A percentile compares a stretch with the other conserved stretches of the same genome.
Evolutionary conservation across 2,329 filamentous ascomycete genomes (phyloP).

Genomic region (Fusarium torulosum): DNA sequence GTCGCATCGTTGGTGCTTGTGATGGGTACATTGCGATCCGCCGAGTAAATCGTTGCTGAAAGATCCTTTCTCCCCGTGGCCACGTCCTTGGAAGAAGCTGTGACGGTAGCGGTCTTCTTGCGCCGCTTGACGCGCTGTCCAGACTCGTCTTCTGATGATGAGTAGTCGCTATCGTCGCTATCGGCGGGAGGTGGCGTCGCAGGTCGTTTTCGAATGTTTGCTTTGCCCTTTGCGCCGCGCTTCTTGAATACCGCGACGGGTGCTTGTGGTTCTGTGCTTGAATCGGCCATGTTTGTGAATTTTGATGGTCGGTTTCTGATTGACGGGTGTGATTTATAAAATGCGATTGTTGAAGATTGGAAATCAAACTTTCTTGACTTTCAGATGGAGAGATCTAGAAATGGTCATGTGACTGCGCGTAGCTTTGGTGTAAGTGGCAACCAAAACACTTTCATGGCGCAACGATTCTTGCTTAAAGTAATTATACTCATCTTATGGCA

Average conservation of each 20-base stretch:
- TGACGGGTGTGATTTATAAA: background rate
- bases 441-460: background rate
- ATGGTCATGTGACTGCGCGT: slow-evolving; percentile 34
- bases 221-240: slow-evolving; percentile 79
- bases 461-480: too few relatives aligned
- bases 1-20: slow-evolving; percentile 86
- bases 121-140: slow-evolving; percentile 84
- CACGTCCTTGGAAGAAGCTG: slow-evolving; percentile 69
- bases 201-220: slow-evolving; percentile 83
- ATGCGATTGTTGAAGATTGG: slow-evolving; percentile 24
- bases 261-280: slow-evolving; percentile 50
- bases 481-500: too few relatives aligned
- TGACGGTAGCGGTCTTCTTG: slow-evolving; percentile 75
- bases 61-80: slow-evolving; percentile 54
- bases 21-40: slow-evolving; percentile 73
- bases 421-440: slow-evolving; percentile 12
- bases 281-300: slow-evolving; percentile 37
- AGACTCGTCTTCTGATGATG: slow-evolving; percentile 80
- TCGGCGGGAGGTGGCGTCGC: slow-evolving; percentile 80
- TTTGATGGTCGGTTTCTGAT: background rate
- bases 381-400: slow-evolving; percentile 28
- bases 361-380: slow-evolving; percentile 30
- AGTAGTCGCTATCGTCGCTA: slow-evolving; percentile 72
- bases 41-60: slow-evolving; percentile 66
- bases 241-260: slow-evolving; percentile 86